phyloP scores from a whole-genome alignment of 306 rosid genomes.

The Lupinus albus region DNA sequence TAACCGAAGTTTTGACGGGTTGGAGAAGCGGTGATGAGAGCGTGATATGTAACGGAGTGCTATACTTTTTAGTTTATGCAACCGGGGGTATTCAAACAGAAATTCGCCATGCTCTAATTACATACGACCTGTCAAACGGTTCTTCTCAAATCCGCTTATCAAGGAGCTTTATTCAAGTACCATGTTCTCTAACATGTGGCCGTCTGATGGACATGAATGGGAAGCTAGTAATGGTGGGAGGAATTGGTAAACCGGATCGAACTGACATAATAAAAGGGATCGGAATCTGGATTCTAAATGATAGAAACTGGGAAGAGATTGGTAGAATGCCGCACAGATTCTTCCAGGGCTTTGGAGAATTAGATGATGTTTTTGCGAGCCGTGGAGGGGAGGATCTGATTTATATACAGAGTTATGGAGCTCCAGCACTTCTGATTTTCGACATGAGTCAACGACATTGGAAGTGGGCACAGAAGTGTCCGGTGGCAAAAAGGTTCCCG shows the following conservation, averaged over 20 bases:
- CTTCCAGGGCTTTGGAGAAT: slow-evolving; percentile 91
- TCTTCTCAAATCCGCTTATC: slow-evolving; percentile 55
- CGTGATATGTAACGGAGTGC: slow-evolving; percentile 74
- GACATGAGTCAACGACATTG: slow-evolving; percentile 69
- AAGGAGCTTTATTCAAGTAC: slow-evolving; percentile 61
- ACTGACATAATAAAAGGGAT: slow-evolving; percentile 87
- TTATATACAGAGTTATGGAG: slow-evolving; percentile 90
- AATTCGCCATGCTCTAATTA: slow-evolving; percentile 66
- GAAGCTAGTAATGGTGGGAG: slow-evolving; percentile 91
- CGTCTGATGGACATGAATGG: slow-evolving; percentile 85
- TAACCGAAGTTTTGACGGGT: slow-evolving; percentile 66
- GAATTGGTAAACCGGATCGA: slow-evolving; percentile 76
- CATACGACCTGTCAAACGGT: slow-evolving; percentile 55
- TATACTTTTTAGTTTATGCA: slow-evolving; percentile 81
- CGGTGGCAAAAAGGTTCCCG: slow-evolving; percentile 74
- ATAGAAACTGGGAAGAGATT: slow-evolving; percentile 77
- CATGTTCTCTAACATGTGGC: slow-evolving; percentile 86
- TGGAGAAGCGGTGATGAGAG: slow-evolving; percentile 97
- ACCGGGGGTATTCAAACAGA: slow-evolving; percentile 58
- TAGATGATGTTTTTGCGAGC: slow-evolving; percentile 88
- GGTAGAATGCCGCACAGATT: slow-evolving; percentile 81
- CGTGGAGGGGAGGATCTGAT: slow-evolving; percentile 81
- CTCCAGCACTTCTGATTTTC: slow-evolving; percentile 72
- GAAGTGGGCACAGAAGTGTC: slow-evolving; percentile 95
- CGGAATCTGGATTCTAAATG: slow-evolving; percentile 80